These are phyloP conservation scores for Gardenia jasminoides DNA, from an alignment of 257 asterid species.

Conservation along the genomic window DNA sequence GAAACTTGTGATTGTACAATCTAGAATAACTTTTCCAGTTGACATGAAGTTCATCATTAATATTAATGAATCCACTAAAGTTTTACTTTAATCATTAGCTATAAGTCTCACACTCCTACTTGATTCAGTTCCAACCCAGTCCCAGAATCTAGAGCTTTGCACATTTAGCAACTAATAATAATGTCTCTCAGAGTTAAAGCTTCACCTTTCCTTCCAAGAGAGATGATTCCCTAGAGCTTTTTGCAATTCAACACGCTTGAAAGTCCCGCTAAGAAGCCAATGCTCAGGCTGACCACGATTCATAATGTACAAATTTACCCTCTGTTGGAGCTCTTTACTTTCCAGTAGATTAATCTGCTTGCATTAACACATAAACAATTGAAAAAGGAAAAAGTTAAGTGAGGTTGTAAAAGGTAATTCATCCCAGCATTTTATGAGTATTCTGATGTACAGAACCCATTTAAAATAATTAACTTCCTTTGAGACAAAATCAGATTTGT, in stretches of 20 bases:
- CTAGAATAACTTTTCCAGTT: background rate
- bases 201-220: slow-evolving; percentile 96
- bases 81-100: background rate
- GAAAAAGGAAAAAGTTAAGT: slow-evolving; percentile 4
- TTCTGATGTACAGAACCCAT: background rate
- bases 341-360: slow-evolving; percentile 77
- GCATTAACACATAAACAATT: slow-evolving; percentile 14
- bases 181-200: slow-evolving; percentile 5
- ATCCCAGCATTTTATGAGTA: background rate
- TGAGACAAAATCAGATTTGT: background rate
- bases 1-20: background rate
- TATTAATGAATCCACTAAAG: background rate
- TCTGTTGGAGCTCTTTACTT: slow-evolving; percentile 92
- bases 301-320: slow-evolving; percentile 64
- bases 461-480: background rate
- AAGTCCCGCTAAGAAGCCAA: slow-evolving; percentile 83
- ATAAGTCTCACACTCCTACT: background rate
- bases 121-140: background rate
- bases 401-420: slow-evolving; percentile 1
- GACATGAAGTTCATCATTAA: background rate
- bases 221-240: slow-evolving; percentile 89
- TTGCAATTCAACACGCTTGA: slow-evolving; percentile 85
- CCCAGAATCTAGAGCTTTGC: background rate
- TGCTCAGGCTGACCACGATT: slow-evolving; percentile 95
- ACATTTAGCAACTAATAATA: background rate